Conservation (phyloP, 176 grass and related monocot genomes). For the Chrysopogon serrulatus region DNA sequence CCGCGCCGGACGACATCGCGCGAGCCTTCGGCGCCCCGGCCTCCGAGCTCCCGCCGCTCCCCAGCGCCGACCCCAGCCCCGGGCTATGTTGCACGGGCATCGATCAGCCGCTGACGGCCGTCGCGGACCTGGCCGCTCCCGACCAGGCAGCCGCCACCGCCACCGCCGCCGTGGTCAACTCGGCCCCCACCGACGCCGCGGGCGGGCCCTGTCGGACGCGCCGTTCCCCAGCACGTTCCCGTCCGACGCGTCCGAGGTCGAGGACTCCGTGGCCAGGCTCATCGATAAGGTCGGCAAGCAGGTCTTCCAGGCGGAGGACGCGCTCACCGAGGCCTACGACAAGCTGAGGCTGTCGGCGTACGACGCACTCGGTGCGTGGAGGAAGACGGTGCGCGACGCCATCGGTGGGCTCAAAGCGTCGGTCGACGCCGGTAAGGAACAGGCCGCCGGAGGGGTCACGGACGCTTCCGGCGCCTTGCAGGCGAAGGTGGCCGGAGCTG, state of each 20-base stretch:
- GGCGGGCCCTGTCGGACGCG: conserved; percentile 39
- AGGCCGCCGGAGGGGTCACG: conserved; percentile 38
- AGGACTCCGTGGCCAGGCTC: conserved; percentile 54
- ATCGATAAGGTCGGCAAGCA: conserved; percentile 50
- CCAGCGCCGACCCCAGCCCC: background rate
- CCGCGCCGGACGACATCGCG: conserved; percentile 69
- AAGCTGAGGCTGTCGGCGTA: conserved; percentile 61
- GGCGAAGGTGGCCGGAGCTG: conserved; percentile 49
- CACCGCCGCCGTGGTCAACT: background rate
- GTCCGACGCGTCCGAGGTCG: conserved; percentile 24
- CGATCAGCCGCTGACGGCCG: conserved; percentile 12
- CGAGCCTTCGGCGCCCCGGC: conserved; percentile 35
- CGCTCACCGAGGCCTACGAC: conserved; percentile 61
- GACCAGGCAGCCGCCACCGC: too few species aligned
- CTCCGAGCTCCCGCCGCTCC: conserved; percentile 12
- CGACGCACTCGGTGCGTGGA: conserved; percentile 45
- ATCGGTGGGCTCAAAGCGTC: conserved; percentile 47
- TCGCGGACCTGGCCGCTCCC: conserved; percentile 48
- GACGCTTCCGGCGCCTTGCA: conserved; percentile 51
- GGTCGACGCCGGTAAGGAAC: conserved; percentile 49
- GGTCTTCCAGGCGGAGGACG: conserved; percentile 72
- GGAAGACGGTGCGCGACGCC: conserved; percentile 55
- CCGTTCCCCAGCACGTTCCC: conserved; percentile 43
- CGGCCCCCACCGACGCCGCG: background rate
- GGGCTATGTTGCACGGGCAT: conserved; percentile 1